These are phyloP conservation scores for Lasiosphaeria hispida DNA, from an alignment of 495 filamentous ascomycete species.

Conservation along the genomic window DNA sequence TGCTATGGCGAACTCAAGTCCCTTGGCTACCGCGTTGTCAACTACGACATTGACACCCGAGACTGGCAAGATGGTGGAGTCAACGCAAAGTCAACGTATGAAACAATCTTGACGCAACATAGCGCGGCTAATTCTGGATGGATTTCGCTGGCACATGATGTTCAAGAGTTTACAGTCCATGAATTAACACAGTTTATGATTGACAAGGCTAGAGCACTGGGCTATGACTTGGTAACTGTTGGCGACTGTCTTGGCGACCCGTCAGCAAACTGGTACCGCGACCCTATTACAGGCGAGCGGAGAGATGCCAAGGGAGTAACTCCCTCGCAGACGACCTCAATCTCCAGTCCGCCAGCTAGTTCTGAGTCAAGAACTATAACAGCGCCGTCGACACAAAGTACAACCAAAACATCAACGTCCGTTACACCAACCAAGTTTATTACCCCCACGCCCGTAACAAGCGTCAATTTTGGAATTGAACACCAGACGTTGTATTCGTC, in stretches of 20 bases:
- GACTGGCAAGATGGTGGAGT: constrained; percentile 59
- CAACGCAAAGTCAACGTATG: constrained; percentile 51
- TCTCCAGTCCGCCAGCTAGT: no score
- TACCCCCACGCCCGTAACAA: no score
- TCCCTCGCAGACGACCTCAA: no score
- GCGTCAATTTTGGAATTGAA: no score
- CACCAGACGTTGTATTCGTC: no score
- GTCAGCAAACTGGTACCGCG: constrained; percentile 46
- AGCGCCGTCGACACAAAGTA: no score
- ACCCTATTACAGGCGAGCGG: constrained; percentile 16
- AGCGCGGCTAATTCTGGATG: constrained; percentile 28
- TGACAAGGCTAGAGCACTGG: constrained; percentile 45
- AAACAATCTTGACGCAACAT: constrained; percentile 45
- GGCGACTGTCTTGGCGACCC: constrained; percentile 40
- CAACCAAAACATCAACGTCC: no score
- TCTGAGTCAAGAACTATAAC: no score
- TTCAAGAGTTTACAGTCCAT: constrained; percentile 62
- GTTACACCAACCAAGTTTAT: no score
- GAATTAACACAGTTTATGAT: constrained; percentile 64
- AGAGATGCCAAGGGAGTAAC: no score
- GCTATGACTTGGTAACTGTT: constrained; percentile 46
- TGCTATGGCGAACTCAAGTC: constrained; percentile 44
- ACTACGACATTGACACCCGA: constrained; percentile 68
- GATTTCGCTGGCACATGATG: constrained; percentile 58
- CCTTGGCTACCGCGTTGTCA: constrained; percentile 62